A percentile compares a stretch with the other conserved stretches of the same genome.
phyloP scores from a whole-genome alignment of 345 rosid genomes.

The Corchorus olitorius region DNA sequence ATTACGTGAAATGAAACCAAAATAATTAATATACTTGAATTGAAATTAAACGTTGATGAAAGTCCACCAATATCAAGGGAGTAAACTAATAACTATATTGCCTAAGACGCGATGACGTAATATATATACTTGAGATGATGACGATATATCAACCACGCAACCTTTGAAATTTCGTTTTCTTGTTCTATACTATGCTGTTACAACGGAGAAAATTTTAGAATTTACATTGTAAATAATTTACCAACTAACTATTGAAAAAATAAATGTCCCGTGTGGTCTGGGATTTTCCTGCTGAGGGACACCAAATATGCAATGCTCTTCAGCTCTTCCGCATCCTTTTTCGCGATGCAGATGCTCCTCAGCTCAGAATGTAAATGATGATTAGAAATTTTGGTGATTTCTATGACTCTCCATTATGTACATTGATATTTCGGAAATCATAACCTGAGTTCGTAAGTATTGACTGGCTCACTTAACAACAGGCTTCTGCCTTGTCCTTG shows the following conservation, averaged over 20 bases:
- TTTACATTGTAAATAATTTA: not conserved
- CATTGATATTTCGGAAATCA: conserved; percentile 9
- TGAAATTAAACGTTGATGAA: no score
- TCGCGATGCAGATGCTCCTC: not conserved
- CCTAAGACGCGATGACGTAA: no score
- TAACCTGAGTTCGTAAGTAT: not conserved
- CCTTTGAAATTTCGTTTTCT: not conserved
- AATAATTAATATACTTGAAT: no score
- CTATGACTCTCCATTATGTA: not conserved
- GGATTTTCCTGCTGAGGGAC: not conserved
- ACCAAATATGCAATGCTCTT: not conserved
- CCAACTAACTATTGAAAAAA: not conserved
- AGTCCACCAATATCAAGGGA: no score
- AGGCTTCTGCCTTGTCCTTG: conserved; percentile 60
- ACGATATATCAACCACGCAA: no score
- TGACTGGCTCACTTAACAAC: conserved; percentile 32
- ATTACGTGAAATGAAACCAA: no score
- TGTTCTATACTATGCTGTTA: not conserved
- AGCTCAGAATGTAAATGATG: not conserved
- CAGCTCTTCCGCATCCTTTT: not conserved
- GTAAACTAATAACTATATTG: no score
- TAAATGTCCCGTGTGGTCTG: not conserved
- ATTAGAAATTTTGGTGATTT: not conserved
- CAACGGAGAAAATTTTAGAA: not conserved
- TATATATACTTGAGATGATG: no score